Percentiles rank a stretch among this genome's conserved stretches.
Conservation (phyloP, 441 rosid genomes). For the California macrophylla region DNA sequence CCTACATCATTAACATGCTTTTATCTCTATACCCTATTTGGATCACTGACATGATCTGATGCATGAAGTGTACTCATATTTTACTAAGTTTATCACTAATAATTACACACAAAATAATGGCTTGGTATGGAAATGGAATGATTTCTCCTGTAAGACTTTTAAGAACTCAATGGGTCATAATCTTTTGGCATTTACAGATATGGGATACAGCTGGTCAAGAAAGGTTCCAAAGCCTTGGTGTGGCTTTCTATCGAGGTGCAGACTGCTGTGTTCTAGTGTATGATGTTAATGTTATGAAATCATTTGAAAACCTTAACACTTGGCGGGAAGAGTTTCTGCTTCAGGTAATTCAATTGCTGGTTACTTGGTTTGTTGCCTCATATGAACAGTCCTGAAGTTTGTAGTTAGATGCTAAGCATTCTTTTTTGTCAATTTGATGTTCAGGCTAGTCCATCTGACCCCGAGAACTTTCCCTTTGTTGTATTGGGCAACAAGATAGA, state of each 20-base stretch:
- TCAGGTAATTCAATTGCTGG: slow-evolving; percentile 37
- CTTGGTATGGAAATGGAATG: background rate
- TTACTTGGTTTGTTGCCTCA: background rate
- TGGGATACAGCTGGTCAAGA: slow-evolving; percentile 83
- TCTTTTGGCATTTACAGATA: slow-evolving; percentile 28
- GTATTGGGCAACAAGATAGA: slow-evolving; percentile 75
- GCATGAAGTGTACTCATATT: background rate
- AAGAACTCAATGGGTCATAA: background rate
- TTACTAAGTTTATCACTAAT: background rate
- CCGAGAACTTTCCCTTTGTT: slow-evolving; percentile 78
- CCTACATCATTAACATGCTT: background rate
- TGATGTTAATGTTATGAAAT: slow-evolving; percentile 75
- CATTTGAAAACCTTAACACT: slow-evolving; percentile 71
- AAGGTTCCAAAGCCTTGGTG: slow-evolving; percentile 59
- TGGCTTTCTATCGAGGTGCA: slow-evolving; percentile 68
- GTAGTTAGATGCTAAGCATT: background rate
- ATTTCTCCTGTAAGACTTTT: background rate
- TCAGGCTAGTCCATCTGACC: slow-evolving; percentile 83
- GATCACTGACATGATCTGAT: background rate
- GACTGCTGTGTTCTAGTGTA: slow-evolving; percentile 40
- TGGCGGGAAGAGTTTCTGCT: slow-evolving; percentile 83
- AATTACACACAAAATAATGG: background rate
- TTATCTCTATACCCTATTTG: background rate
- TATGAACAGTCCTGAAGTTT: background rate
- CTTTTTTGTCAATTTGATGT: slow-evolving; percentile 4